These are phyloP conservation scores for Dicorynia guianensis DNA, from an alignment of 306 rosid species.

Conservation along the genomic window DNA sequence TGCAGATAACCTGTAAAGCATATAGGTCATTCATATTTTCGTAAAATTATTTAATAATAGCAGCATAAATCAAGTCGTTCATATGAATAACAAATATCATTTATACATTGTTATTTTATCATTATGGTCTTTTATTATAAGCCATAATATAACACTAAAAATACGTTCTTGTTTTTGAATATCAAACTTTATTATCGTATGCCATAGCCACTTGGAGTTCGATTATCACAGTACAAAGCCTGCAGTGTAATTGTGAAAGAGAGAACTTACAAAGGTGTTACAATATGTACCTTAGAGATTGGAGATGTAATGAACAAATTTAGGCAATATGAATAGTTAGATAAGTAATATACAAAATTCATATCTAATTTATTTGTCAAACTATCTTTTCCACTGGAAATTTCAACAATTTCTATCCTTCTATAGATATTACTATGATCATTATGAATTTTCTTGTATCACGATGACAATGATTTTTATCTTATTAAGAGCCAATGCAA, in stretches of 20 bases:
- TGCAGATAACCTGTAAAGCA: not conserved
- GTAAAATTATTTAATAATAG: no score
- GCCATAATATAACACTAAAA: not conserved
- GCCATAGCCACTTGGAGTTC: not conserved
- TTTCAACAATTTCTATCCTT: not conserved
- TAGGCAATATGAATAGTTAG: conserved; percentile 5
- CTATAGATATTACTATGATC: not conserved
- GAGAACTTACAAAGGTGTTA: not conserved
- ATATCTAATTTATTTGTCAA: not conserved
- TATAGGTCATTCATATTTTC: not conserved
- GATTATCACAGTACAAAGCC: no score
- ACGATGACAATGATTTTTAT: conserved; percentile 4
- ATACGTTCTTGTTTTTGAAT: not conserved
- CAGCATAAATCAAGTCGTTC: not conserved
- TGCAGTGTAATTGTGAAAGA: not conserved
- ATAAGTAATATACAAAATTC: not conserved
- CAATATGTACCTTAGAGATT: no score
- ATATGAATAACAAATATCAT: not conserved
- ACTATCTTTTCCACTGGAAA: conserved; percentile 11
- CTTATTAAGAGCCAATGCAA: conserved; percentile 5
- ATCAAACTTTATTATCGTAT: not conserved
- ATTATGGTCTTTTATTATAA: not conserved
- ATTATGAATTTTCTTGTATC: not conserved
- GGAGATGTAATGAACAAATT: not conserved
- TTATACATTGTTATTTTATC: not conserved